These are phyloP conservation scores for Volutella citrinella DNA, from an alignment of 2,329 filamentous ascomycete genomes.

Conservation along the genomic window DNA sequence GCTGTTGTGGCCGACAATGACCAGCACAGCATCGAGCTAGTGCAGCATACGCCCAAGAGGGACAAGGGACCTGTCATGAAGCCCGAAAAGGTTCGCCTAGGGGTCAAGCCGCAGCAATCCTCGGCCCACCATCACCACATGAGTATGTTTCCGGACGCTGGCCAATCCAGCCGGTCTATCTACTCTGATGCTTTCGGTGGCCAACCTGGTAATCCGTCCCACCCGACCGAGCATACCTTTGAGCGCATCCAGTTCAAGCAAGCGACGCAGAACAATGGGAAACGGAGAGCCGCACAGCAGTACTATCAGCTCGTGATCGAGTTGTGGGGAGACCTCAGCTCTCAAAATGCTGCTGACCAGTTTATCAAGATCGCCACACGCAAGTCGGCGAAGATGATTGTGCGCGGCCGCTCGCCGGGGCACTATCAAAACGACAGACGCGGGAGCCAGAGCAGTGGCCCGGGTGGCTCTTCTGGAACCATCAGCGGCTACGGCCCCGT, in stretches of 20 bases:
- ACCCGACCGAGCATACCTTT: slow-evolving; percentile 61
- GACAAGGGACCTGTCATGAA: slow-evolving; percentile 81
- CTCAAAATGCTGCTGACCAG: slow-evolving; percentile 41
- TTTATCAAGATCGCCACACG: slow-evolving; percentile 70
- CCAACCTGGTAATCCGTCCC: slow-evolving; percentile 31
- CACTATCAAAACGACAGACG: slow-evolving; percentile 73
- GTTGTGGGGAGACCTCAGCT: slow-evolving; percentile 67
- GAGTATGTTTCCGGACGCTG: slow-evolving; percentile 41
- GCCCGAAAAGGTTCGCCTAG: slow-evolving; percentile 66
- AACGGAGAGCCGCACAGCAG: slow-evolving; percentile 84
- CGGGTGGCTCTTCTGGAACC: slow-evolving; percentile 61
- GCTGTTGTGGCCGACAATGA: slow-evolving; percentile 76
- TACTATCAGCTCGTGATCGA: slow-evolving; percentile 91
- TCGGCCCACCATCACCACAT: slow-evolving; percentile 43
- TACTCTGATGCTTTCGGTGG: slow-evolving; percentile 42
- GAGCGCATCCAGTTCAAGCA: slow-evolving; percentile 94
- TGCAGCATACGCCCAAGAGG: slow-evolving; percentile 88
- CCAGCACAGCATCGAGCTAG: slow-evolving; percentile 75
- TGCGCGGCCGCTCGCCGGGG: slow-evolving; percentile 79
- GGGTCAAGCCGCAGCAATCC: slow-evolving; percentile 61
- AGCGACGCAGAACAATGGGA: slow-evolving; percentile 91
- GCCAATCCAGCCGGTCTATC: slow-evolving; percentile 19
- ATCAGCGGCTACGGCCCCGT: slow-evolving; percentile 43
- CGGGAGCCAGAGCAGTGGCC: slow-evolving; percentile 66
- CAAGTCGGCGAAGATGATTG: slow-evolving; percentile 79